Conservation (phyloP, 129 eudicot genomes). For the Helianthus annuus region HanXRQr2.0-SUNRISE NC_035445.2:56729213-56729712, state of each 20-base stretch:
- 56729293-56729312: no score
- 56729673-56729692: slow-evolving; percentile 29
- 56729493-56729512: background rate
- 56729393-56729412: no score
- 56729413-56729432: no score
- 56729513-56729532: background rate
- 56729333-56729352: no score
- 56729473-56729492: slow-evolving; percentile 5
- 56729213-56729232: no score
- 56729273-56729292: no score
- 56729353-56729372: no score
- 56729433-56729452: background rate
- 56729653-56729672: slow-evolving; percentile 9
- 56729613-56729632: slow-evolving; percentile 16
- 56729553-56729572: slow-evolving; percentile 6
- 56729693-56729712: slow-evolving; percentile 33
- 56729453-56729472: background rate
- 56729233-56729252: no score
- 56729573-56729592: background rate
- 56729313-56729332: no score
- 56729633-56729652: slow-evolving; percentile 32
- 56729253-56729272: no score
- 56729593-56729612: background rate
- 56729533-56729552: slow-evolving; percentile 6
- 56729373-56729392: no score